Base-by-base conservation (phyloP, 2,329 filamentous ascomycete species). In the Chaetomium sp. region DNA sequence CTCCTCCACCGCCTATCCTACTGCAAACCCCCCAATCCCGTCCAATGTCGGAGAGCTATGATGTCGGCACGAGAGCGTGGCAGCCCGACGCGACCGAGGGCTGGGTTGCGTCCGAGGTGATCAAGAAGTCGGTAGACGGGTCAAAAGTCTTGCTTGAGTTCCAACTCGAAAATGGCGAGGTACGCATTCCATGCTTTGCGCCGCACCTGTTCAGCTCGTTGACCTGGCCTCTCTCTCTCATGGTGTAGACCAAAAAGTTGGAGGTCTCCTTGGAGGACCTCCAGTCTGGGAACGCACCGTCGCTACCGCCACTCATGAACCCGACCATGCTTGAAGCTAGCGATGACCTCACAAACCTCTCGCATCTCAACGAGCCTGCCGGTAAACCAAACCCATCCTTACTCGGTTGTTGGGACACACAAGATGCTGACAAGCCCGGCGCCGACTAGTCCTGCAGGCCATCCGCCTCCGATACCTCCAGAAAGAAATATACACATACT, bases 401-500 rank as follows among this genome's bases (percentile, higher is more conserved):
- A 31, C 8, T 2, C 42, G 29, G 33, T 13, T 12, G 33, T 12
- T 42, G 42, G 50, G 35, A n/a, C 13, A 38, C 33, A 60, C 35
- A 58, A 57, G 33, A 65, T 65, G 27, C 67, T 72, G 67, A 70
- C 71, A 25, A 60, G 64, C 70, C 58, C 71, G 63, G 54, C 54
- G 57, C 64, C 54, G 33, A 65, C 72, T 77, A 96, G 96, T 99
- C 67, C 82, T 99, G 69, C 95, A 99, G 84, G 95, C 95, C 63
- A 99, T 99, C 78, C 93, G 93, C 76, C 86, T 99, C 75, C 92
- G 95, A 77, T 99, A 99, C 81, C 85, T 91, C 69, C 95, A 99
- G 78, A 98, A 98, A 80, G 95, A 99, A 78, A 99, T 99, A 74
- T 99, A 99, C 83, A 99, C 95, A 75, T 99, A 99, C 82, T 97